A percentile compares a stretch with the other conserved stretches of the same genome.
Conservation (phyloP, 2,329 filamentous ascomycete genomes). For the Aspergillus fijiensis region DNA sequence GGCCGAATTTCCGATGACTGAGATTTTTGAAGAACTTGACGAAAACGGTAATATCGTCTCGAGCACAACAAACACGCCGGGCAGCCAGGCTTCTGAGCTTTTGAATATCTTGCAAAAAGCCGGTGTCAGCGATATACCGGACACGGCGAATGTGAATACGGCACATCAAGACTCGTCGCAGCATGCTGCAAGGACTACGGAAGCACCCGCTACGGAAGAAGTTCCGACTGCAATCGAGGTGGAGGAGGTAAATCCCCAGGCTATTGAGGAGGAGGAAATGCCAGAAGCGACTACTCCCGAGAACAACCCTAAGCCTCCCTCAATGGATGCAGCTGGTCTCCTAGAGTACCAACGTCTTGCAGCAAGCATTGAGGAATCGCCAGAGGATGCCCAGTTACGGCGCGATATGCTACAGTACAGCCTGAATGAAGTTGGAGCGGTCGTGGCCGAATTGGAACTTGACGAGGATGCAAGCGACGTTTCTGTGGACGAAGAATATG, state of each 20-base stretch:
- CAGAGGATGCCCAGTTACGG: constrained; percentile 76
- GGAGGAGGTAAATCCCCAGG: constrained; percentile 1
- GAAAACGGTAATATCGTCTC: constrained; percentile 83
- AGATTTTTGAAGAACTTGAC: constrained; percentile 90
- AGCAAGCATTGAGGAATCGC: constrained; percentile 71
- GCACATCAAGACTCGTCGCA: constrained; percentile 15
- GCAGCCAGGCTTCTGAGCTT: constrained; percentile 65
- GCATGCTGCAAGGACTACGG: constrained; percentile 3
- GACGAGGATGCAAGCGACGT: constrained; percentile 62
- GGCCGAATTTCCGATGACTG: constrained; percentile 71
- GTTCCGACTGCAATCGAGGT: background rate
- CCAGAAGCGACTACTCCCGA: constrained; percentile 1
- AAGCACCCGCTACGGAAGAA: constrained; percentile 1
- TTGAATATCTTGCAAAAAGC: constrained; percentile 73
- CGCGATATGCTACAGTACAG: constrained; percentile 90
- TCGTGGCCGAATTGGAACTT: constrained; percentile 87
- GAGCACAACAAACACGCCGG: constrained; percentile 64
- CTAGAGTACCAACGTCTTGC: constrained; percentile 46
- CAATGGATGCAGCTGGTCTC: constrained; percentile 19
- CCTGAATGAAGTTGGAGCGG: constrained; percentile 80
- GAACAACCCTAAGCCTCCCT: constrained; percentile 14
- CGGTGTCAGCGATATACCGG: constrained; percentile 59
- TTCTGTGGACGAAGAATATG: constrained; percentile 54
- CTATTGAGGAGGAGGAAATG: background rate
- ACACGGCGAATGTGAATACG: constrained; percentile 17